Evolutionary conservation across 495 filamentous ascomycete genomes (phyloP).

Genomic region (Daldinia grandis): DNA sequence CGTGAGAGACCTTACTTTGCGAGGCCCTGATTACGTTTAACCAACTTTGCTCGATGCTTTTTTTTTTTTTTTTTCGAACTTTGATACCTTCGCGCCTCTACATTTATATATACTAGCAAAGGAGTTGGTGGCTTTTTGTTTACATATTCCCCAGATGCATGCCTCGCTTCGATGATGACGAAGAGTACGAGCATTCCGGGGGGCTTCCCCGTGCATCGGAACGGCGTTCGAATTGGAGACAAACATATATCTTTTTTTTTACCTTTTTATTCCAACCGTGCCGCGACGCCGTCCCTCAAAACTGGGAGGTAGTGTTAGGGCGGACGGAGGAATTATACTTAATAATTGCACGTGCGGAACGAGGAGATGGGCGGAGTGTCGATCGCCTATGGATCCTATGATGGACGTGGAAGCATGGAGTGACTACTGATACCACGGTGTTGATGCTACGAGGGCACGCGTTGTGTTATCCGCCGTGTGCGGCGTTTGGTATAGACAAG

Average conservation of each 20-base stretch:
- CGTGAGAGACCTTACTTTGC: not conserved
- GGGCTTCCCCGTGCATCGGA: conserved; percentile 18
- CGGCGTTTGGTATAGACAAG: conserved; percentile 9
- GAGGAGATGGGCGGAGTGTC: not conserved
- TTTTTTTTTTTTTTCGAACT: conserved; percentile 20
- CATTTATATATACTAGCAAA: conserved; percentile 34
- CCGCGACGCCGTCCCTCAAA: not conserved
- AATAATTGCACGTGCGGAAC: not conserved
- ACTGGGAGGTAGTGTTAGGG: not conserved
- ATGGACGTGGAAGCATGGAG: not conserved
- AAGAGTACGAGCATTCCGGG: conserved; percentile 8
- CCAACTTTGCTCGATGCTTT: conserved; percentile 35
- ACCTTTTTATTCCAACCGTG: not conserved
- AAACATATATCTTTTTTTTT: conserved; percentile 3
- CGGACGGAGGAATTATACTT: conserved; percentile 1
- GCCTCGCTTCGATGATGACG: conserved; percentile 9
- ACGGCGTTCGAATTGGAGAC: conserved; percentile 25
- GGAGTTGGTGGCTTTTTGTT: conserved; percentile 42
- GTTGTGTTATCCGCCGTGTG: not conserved
- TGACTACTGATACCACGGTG: not conserved
- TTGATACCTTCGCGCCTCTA: conserved; percentile 3
- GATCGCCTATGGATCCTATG: not conserved
- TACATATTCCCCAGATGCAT: conserved; percentile 16
- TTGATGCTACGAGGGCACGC: conserved; percentile 6
- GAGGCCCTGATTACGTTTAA: conserved; percentile 19